phyloP scores from a whole-genome alignment of 305 asterid genomes.

The Fraxinus greggii region DNA sequence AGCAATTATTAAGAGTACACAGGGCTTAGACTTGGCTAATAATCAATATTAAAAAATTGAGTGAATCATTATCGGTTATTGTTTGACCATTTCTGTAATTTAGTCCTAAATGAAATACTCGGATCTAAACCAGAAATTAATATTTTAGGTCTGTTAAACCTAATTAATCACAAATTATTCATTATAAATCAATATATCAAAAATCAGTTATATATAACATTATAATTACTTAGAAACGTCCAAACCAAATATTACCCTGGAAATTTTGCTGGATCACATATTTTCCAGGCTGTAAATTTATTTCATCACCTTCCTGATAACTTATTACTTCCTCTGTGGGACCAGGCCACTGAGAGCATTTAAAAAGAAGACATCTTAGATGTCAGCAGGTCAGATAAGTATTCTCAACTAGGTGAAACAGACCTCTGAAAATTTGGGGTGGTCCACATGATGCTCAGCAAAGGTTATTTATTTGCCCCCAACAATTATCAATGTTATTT shows the following conservation, averaged over 20 bases:
- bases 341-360: background rate
- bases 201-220: background rate
- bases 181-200: background rate
- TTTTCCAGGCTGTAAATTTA: background rate
- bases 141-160: background rate
- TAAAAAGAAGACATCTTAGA: background rate
- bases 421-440: background rate
- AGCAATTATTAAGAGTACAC: background rate
- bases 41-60: background rate
- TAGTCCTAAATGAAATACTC: background rate
- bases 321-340: background rate
- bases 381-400: background rate
- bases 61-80: background rate
- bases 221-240: background rate
- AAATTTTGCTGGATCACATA: background rate
- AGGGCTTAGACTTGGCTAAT: background rate
- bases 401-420: background rate
- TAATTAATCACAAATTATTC: background rate
- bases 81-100: background rate
- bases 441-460: background rate
- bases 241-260: background rate
- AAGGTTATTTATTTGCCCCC: background rate
- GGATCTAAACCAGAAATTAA: background rate
- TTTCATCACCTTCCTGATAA: background rate
- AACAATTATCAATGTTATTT: background rate